Evolutionary conservation across 2,329 filamentous ascomycete species (phyloP).

Genomic region (Penicillium occitanis): DNA sequence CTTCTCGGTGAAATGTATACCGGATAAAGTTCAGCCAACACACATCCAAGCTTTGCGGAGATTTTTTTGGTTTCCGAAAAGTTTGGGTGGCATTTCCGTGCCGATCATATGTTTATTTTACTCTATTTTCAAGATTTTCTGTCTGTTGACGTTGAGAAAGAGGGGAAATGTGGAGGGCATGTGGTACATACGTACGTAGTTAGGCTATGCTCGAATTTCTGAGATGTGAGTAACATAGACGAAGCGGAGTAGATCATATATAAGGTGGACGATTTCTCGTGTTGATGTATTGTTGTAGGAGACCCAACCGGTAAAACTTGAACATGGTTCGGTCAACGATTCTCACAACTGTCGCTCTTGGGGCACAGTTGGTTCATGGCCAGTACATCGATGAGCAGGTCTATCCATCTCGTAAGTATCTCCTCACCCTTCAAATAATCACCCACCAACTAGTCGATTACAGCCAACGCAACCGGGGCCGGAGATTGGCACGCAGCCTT

Average conservation of each 20-base stretch:
- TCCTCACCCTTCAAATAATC: too few relatives aligned
- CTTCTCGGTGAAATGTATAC: neutral
- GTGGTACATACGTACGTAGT: neutral
- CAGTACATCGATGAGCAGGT: constrained; percentile 13
- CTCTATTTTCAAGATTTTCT: neutral
- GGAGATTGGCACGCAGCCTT: constrained; percentile 24
- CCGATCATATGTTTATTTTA: constrained; percentile 7
- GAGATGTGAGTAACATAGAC: neutral
- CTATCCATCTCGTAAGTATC: constrained; percentile 13
- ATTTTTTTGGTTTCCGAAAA: neutral
- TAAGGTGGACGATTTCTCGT: neutral
- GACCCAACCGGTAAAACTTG: too few relatives aligned
- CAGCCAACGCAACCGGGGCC: constrained; percentile 24
- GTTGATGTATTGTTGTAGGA: neutral
- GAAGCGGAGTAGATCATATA: neutral
- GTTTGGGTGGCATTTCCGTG: neutral
- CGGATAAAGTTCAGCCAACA: neutral
- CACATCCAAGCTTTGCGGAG: neutral
- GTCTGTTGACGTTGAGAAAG: neutral
- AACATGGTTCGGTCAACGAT: neutral
- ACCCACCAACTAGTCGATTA: neutral
- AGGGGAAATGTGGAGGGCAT: constrained; percentile 6
- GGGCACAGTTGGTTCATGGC: neutral
- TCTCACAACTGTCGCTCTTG: neutral
- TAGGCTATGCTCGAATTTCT: neutral